Conservation (phyloP, 2,329 filamentous ascomycete species). For the Colletotrichum magnum region DNA sequence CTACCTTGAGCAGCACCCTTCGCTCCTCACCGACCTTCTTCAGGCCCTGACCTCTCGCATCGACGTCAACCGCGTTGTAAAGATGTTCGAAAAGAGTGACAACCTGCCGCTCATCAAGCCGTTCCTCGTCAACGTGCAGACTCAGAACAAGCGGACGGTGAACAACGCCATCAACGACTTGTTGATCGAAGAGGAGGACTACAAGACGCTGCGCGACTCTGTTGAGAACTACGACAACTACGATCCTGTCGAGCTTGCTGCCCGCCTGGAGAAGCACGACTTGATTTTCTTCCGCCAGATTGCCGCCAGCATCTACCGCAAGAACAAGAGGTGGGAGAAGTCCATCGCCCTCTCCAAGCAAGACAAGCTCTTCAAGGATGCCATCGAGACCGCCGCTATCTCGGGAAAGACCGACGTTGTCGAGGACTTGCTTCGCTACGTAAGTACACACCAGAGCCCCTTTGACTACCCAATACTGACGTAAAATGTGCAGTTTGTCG, state of each 20-base stretch:
- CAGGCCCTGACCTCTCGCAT: conserved; percentile 93
- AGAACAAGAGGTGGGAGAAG: conserved; percentile 99
- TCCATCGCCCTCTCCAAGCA: conserved; percentile 98
- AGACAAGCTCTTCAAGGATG: conserved; percentile 99
- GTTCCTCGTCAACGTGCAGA: conserved; percentile 95
- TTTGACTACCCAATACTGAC: conserved; percentile 49
- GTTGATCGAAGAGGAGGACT: conserved; percentile 98
- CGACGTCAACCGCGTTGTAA: conserved; percentile 98
- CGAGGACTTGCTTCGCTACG: conserved; percentile 95
- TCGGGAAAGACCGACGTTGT: conserved; percentile 93
- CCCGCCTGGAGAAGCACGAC: conserved; percentile 96
- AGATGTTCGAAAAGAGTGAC: conserved; percentile 98
- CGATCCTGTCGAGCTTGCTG: conserved; percentile 91
- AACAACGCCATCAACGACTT: conserved; percentile 99
- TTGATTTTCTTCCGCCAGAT: conserved; percentile 99
- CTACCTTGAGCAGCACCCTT: conserved; percentile 97
- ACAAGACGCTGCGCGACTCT: conserved; percentile 98
- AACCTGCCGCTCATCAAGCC: conserved; percentile 99
- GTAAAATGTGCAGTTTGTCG: conserved; percentile 81
- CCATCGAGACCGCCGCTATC: conserved; percentile 96
- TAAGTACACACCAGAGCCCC: conserved; percentile 69
- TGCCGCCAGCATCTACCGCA: conserved; percentile 97
- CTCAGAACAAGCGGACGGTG: conserved; percentile 97
- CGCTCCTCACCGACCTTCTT: conserved; percentile 93
- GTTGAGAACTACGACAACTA: conserved; percentile 99